phyloP scores from a whole-genome alignment of 352 stramenopile genomes.

The Globisporangium radiosum region DNA sequence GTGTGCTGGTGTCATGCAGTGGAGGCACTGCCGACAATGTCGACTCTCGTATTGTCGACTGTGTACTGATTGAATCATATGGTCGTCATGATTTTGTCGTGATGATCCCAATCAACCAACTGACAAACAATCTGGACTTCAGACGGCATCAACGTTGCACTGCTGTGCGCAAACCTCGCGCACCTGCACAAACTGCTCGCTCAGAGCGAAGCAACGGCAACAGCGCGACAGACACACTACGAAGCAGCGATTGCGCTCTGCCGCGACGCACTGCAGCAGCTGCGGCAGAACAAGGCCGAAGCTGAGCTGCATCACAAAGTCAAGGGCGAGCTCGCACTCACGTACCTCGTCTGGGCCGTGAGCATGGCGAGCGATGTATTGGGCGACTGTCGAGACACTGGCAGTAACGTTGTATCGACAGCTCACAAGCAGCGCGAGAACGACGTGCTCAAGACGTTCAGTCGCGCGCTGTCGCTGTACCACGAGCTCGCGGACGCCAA shows the following conservation, averaged over 20 bases:
- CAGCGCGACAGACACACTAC: slow-evolving; percentile 50
- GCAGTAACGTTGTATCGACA: background rate
- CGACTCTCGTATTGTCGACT: slow-evolving; percentile 1
- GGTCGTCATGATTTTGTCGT: too few species aligned
- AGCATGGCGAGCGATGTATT: slow-evolving; percentile 30
- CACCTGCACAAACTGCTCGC: slow-evolving; percentile 85
- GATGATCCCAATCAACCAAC: too few species aligned
- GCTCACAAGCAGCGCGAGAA: slow-evolving; percentile 32
- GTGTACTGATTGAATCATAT: background rate
- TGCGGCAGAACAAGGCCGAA: slow-evolving; percentile 69
- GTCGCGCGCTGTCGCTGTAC: slow-evolving; percentile 71
- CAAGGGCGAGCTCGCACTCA: slow-evolving; percentile 74
- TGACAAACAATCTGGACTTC: background rate
- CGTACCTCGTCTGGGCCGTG: slow-evolving; percentile 78
- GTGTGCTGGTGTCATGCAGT: background rate
- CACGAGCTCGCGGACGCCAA: slow-evolving; percentile 60
- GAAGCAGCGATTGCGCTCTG: slow-evolving; percentile 55
- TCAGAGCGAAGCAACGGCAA: slow-evolving; percentile 25
- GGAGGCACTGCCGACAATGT: background rate
- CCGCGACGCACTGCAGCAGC: slow-evolving; percentile 42
- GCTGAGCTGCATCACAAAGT: slow-evolving; percentile 58
- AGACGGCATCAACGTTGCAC: slow-evolving; percentile 77
- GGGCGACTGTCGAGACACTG: background rate
- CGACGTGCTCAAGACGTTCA: slow-evolving; percentile 53
- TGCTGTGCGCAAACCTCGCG: slow-evolving; percentile 73